A percentile compares a stretch with the other conserved stretches of the same genome.
phyloP scores from a whole-genome alignment of 2,329 filamentous ascomycete species.

The Gremmenia infestans region DNA sequence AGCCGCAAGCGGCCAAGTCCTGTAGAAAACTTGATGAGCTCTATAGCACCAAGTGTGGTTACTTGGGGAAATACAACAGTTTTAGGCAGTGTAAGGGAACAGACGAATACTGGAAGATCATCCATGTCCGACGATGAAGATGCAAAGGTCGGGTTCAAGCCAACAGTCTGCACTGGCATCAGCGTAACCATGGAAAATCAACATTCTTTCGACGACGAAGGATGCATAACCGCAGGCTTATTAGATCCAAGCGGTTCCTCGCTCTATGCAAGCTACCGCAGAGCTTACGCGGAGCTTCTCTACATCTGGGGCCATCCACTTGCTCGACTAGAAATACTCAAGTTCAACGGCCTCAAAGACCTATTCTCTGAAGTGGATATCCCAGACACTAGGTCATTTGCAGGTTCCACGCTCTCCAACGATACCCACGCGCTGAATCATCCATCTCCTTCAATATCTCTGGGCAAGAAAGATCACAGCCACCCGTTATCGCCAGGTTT shows the following conservation, averaged over 20 bases:
- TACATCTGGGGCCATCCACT: conserved; percentile 62
- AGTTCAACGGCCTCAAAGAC: conserved; percentile 60
- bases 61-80: conserved; percentile 36
- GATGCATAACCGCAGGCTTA: conserved; percentile 55
- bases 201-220: conserved; percentile 63
- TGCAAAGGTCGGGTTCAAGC: conserved; percentile 16
- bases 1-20: conserved; percentile 53
- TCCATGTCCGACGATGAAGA: conserved; percentile 29
- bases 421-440: conserved; percentile 20
- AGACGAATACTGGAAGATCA: conserved; percentile 18
- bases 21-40: conserved; percentile 54
- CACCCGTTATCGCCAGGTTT: conserved; percentile 43
- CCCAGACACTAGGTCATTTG: conserved; percentile 25
- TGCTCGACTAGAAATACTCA: conserved; percentile 60
- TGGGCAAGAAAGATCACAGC: conserved; percentile 51
- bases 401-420: conserved; percentile 25
- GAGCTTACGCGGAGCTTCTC: conserved; percentile 63
- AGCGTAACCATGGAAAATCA: conserved; percentile 54
- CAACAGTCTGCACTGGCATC: conserved; percentile 27
- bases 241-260: conserved; percentile 45
- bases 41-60: conserved; percentile 41
- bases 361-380: conserved; percentile 32
- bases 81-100: conserved; percentile 34
- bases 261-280: conserved; percentile 56
- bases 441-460: conserved; percentile 45